Conservation (phyloP, 352 stramenopile genomes). For the Phytophthora cactorum region DNA sequence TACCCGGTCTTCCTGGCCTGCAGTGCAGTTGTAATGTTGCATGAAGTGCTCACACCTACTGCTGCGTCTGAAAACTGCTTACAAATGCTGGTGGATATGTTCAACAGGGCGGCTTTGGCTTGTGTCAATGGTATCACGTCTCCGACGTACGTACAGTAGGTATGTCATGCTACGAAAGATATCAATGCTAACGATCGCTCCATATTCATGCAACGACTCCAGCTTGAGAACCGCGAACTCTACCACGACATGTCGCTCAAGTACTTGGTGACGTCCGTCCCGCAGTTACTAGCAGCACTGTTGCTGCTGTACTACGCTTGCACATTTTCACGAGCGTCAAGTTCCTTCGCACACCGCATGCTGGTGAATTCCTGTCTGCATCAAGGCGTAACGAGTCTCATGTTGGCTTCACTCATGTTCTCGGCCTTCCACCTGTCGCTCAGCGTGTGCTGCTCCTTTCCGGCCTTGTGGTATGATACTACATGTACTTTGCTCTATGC, state of each 20-base stretch:
- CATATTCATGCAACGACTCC: neutral
- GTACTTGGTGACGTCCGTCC: constrained; percentile 54
- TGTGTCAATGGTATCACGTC: constrained; percentile 64
- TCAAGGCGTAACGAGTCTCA: constrained; percentile 42
- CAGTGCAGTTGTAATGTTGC: constrained; percentile 28
- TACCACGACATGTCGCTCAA: constrained; percentile 60
- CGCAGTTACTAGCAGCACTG: constrained; percentile 49
- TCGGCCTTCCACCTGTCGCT: constrained; percentile 50
- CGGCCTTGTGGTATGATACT: constrained; percentile 48
- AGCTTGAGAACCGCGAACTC: constrained; percentile 47
- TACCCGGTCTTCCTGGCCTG: constrained; percentile 43
- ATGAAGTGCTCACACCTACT: neutral
- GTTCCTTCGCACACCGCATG: constrained; percentile 55
- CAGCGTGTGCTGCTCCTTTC: constrained; percentile 64
- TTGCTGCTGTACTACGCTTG: constrained; percentile 70
- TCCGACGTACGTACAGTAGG: constrained; percentile 42
- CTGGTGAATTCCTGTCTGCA: constrained; percentile 66
- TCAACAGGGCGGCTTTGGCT: constrained; percentile 40
- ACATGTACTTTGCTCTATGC: neutral
- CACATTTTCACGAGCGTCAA: constrained; percentile 54
- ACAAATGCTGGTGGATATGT: neutral
- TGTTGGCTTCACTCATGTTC: constrained; percentile 51
- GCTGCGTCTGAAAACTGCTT: neutral
- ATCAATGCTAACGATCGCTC: neutral
- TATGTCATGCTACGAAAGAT: neutral